These are phyloP conservation scores for Bassia scoparia DNA, from an alignment of 148 eudicot species.

Conservation along the genomic window DNA sequence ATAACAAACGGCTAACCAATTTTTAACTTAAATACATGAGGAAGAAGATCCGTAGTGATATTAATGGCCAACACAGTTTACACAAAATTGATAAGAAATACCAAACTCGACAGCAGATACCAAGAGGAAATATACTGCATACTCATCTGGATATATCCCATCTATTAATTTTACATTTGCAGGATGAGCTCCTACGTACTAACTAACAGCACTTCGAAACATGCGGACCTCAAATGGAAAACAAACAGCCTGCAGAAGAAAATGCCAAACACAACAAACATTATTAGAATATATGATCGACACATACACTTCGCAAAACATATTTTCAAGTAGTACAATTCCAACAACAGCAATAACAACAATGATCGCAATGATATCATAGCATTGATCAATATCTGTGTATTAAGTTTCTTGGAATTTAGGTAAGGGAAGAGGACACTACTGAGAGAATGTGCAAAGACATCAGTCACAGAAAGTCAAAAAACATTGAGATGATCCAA, in stretches of 20 bases:
- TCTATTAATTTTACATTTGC: constrained; percentile 1
- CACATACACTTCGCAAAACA: background rate
- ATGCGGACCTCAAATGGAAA: background rate
- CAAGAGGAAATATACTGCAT: background rate
- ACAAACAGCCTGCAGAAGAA: background rate
- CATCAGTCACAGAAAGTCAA: too few species aligned
- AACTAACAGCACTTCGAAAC: background rate
- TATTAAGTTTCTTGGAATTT: background rate
- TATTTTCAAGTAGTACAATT: background rate
- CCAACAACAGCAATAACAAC: background rate
- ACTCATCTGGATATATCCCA: background rate
- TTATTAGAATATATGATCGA: background rate
- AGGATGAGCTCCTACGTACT: background rate
- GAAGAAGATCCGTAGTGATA: background rate
- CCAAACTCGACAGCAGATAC: background rate
- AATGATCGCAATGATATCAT: background rate
- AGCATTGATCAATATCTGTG: background rate
- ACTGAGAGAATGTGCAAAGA: background rate
- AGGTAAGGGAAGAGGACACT: too few species aligned
- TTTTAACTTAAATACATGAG: background rate
- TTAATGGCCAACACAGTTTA: background rate
- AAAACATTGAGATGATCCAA: too few species aligned
- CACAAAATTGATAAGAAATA: background rate
- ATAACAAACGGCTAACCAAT: background rate
- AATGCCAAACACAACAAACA: background rate